A percentile compares a stretch with the other conserved stretches of the same genome.
These are phyloP conservation scores for Citrus glauca DNA, from an alignment of 345 rosid species.

Conservation along the genomic window DNA sequence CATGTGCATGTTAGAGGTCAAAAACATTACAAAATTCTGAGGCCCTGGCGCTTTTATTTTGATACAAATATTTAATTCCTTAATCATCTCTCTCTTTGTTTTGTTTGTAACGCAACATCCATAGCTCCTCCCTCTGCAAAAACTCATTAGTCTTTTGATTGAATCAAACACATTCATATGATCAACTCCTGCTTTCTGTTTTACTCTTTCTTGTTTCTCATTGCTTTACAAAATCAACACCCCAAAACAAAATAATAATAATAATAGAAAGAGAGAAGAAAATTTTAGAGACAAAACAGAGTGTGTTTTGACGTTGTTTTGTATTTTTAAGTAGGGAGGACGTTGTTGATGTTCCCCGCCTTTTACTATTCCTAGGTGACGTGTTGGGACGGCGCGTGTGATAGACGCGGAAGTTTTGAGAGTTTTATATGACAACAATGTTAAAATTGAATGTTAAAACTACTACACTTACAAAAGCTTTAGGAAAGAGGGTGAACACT, in stretches of 20 bases:
- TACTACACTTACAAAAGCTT: not conserved
- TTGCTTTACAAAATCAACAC: not conserved
- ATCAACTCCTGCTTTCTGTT: not conserved
- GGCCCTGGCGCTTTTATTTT: constrained; percentile 15
- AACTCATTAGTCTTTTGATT: not conserved
- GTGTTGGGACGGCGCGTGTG: constrained; percentile 30
- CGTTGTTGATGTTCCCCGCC: constrained; percentile 34
- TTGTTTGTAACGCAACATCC: constrained; percentile 21
- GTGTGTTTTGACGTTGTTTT: not conserved
- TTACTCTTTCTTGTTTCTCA: not conserved
- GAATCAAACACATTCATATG: not conserved
- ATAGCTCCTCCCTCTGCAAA: constrained; percentile 14
- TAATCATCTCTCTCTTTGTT: constrained; percentile 8
- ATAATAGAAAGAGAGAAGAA: not conserved
- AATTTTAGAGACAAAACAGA: not conserved
- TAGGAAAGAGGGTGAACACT: not conserved
- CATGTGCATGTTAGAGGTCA: constrained; percentile 67
- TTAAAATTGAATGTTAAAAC: too few relatives aligned
- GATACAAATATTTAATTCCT: not conserved
- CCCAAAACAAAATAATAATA: too few relatives aligned
- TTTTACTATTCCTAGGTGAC: constrained; percentile 31
- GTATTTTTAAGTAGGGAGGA: constrained; percentile 10
- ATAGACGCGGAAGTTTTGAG: not conserved
- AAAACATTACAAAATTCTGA: constrained; percentile 43
- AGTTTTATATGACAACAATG: not conserved